These are phyloP conservation scores for Patellaria atrata DNA, from an alignment of 495 filamentous ascomycete genomes.

Conservation along the genomic window DNA sequence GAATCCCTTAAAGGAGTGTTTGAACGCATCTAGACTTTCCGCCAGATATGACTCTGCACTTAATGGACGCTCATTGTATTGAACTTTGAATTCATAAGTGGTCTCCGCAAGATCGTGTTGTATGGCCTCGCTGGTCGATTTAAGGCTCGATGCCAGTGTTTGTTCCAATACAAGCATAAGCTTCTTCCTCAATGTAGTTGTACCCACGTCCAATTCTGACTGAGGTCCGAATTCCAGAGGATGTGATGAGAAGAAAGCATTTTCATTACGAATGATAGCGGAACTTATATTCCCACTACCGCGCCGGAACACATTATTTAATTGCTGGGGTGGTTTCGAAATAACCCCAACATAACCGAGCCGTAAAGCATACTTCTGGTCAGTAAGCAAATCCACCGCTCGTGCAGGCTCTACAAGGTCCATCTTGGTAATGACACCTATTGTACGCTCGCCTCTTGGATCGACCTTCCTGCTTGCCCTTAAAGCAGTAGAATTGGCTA, in stretches of 20 bases:
- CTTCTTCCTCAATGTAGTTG: constrained; percentile 77
- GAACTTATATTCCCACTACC: constrained; percentile 68
- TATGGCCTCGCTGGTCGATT: constrained; percentile 78
- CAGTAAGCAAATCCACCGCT: constrained; percentile 60
- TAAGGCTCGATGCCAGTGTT: constrained; percentile 84
- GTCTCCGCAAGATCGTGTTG: constrained; percentile 92
- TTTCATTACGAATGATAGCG: constrained; percentile 77
- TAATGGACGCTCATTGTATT: constrained; percentile 93
- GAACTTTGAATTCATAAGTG: constrained; percentile 97
- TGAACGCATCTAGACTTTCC: constrained; percentile 88
- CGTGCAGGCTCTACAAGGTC: constrained; percentile 81
- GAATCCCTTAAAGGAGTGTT: constrained; percentile 93
- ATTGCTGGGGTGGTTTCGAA: no score
- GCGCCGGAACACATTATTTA: constrained; percentile 81
- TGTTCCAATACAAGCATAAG: constrained; percentile 95
- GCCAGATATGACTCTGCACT: constrained; percentile 94
- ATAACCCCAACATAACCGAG: constrained; percentile 97
- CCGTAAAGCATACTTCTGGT: constrained; percentile 86
- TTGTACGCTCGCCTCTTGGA: constrained; percentile 86
- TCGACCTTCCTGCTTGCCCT: constrained; percentile 84
- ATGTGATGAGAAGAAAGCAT: constrained; percentile 74
- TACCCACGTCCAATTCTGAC: constrained; percentile 60
- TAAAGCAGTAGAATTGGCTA: constrained; percentile 90
- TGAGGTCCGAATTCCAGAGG: constrained; percentile 63
- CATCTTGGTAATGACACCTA: constrained; percentile 98